A percentile compares a stretch with the other conserved stretches of the same genome.
Conservation (phyloP, 805 yeast species). For the Lipomyces orientalis region DNA sequence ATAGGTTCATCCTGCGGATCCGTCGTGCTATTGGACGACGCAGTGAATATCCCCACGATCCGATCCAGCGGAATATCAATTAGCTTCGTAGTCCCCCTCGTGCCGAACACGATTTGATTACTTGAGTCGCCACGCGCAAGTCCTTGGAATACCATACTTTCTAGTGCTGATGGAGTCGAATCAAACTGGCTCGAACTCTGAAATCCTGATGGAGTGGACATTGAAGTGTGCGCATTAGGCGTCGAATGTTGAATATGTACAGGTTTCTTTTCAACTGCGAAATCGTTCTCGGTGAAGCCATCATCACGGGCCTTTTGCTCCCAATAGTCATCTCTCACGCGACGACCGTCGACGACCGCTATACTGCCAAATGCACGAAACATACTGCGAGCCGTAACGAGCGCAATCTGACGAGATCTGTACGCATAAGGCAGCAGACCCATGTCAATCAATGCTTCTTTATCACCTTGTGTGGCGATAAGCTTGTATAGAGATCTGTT, state of each 20-base stretch:
- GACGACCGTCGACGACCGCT: slow-evolving; percentile 52
- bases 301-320: slow-evolving; percentile 52
- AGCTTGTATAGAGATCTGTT: slow-evolving; percentile 49
- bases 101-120: slow-evolving; percentile 33
- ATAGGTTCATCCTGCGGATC: slow-evolving; percentile 32
- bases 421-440: slow-evolving; percentile 44
- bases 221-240: slow-evolving; percentile 7
- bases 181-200: slow-evolving; percentile 11
- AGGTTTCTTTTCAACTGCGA: slow-evolving; percentile 47
- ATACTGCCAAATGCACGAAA: slow-evolving; percentile 60
- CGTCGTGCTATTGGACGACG: slow-evolving; percentile 14
- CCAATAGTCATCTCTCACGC: slow-evolving; percentile 64
- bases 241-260: neutral
- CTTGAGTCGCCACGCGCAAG: slow-evolving; percentile 16
- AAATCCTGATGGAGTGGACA: slow-evolving; percentile 9
- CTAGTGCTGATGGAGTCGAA: slow-evolving; percentile 14
- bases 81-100: slow-evolving; percentile 21
- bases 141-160: slow-evolving; percentile 5
- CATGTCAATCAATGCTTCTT: slow-evolving; percentile 47
- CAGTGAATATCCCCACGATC: slow-evolving; percentile 21
- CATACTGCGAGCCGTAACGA: slow-evolving; percentile 53
- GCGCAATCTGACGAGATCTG: slow-evolving; percentile 45
- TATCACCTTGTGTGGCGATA: slow-evolving; percentile 48
- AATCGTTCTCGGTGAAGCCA: slow-evolving; percentile 54
- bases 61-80: slow-evolving; percentile 24